Evolutionary conservation across 2,329 filamentous ascomycete genomes (phyloP).

Genomic region (Colletotrichum incanum): DNA sequence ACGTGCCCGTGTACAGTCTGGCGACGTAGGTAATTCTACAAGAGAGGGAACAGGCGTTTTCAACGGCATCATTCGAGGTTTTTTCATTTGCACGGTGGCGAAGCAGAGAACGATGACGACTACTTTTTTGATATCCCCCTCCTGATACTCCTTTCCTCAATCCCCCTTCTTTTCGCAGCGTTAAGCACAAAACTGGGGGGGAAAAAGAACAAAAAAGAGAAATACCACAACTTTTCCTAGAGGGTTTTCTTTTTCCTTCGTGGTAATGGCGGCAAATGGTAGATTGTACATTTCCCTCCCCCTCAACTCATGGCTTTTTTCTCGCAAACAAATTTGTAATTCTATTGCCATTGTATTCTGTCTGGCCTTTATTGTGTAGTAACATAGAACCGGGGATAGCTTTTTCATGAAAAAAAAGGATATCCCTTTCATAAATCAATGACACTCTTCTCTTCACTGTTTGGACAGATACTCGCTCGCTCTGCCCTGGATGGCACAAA

Average conservation of each 20-base stretch:
- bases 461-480: no score
- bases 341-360: slow-evolving; percentile 20
- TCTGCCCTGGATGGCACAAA: background rate
- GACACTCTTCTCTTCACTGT: slow-evolving; percentile 12
- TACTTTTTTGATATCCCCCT: slow-evolving; percentile 40
- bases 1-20: slow-evolving; percentile 26
- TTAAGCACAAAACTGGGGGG: background rate
- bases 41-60: slow-evolving; percentile 19
- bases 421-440: background rate
- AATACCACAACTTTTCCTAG: slow-evolving; percentile 16
- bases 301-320: slow-evolving; percentile 21
- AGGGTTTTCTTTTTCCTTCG: background rate
- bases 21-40: slow-evolving; percentile 16
- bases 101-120: slow-evolving; percentile 43
- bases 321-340: slow-evolving; percentile 26
- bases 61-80: slow-evolving; percentile 14
- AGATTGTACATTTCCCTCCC: slow-evolving; percentile 37
- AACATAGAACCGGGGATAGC: slow-evolving; percentile 23
- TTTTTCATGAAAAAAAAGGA: slow-evolving; percentile 1
- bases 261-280: slow-evolving; percentile 28
- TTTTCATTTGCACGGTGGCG: slow-evolving; percentile 28
- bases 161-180: slow-evolving; percentile 11
- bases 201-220: slow-evolving; percentile 10
- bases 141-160: background rate
- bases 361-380: slow-evolving; percentile 24